Evolutionary conservation across 1,139 yeast species (phyloP).

Genomic region (Zygosaccharomyces sapae): DNA sequence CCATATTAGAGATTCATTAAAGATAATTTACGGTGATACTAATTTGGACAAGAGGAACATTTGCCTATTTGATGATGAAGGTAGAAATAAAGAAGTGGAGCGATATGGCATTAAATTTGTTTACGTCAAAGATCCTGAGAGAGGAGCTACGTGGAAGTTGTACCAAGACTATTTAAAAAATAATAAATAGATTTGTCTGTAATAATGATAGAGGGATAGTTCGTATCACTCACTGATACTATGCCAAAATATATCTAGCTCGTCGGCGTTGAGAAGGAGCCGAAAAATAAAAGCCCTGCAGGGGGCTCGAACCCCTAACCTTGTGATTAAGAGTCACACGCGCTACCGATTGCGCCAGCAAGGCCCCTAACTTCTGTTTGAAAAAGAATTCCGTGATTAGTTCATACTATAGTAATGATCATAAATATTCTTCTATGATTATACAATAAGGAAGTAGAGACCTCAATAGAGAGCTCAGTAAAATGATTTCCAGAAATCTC

Average conservation of each 20-base stretch:
- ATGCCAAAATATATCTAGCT: too few species aligned
- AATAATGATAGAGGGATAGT: neutral
- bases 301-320: slow-evolving; percentile 47
- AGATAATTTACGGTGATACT: slow-evolving; percentile 43
- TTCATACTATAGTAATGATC: too few species aligned
- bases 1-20: slow-evolving; percentile 44
- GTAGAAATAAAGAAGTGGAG: slow-evolving; percentile 54
- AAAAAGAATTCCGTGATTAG: too few species aligned
- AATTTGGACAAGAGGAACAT: slow-evolving; percentile 39
- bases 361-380: slow-evolving; percentile 27
- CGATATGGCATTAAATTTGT: slow-evolving; percentile 49
- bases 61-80: slow-evolving; percentile 56
- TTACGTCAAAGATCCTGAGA: slow-evolving; percentile 32
- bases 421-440: too few species aligned
- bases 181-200: neutral
- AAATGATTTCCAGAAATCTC: too few species aligned
- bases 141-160: slow-evolving; percentile 35
- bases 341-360: slow-evolving; percentile 48
- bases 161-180: slow-evolving; percentile 27
- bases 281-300: slow-evolving; percentile 36
- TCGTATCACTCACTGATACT: too few species aligned
- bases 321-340: slow-evolving; percentile 45
- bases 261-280: too few species aligned
- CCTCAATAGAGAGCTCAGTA: too few species aligned
- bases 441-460: too few species aligned